These are phyloP conservation scores for Hypoxylon rubiginosum DNA, from an alignment of 2,329 filamentous ascomycete species.

Conservation along the genomic window DNA sequence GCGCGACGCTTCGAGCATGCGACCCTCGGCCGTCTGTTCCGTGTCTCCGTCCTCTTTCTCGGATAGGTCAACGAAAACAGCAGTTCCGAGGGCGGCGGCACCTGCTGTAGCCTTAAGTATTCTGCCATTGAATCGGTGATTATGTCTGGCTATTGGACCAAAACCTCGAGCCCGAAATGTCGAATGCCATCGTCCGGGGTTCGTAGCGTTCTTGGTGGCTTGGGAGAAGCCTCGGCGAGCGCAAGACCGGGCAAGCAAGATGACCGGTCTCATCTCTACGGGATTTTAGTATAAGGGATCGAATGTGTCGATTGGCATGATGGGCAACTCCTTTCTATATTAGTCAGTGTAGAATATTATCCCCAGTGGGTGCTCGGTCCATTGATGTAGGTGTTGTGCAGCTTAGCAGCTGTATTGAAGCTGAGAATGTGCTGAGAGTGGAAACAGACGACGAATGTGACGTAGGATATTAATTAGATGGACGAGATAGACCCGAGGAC, in stretches of 20 bases:
- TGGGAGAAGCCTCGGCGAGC: conserved; percentile 53
- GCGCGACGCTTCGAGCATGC: conserved; percentile 87
- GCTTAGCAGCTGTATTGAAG: background rate
- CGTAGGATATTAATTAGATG: conserved; percentile 5
- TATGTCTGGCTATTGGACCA: conserved; percentile 20
- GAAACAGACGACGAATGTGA: background rate
- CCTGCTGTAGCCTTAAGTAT: conserved; percentile 57
- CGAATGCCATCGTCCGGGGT: conserved; percentile 39
- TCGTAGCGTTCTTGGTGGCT: conserved; percentile 32
- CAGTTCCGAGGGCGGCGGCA: conserved; percentile 64
- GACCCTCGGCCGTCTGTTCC: conserved; percentile 79
- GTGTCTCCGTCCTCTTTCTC: conserved; percentile 65
- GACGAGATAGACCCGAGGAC: background rate
- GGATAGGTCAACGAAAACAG: conserved; percentile 70
- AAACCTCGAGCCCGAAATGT: conserved; percentile 37
- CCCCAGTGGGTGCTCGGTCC: conserved; percentile 23
- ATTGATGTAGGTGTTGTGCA: conserved; percentile 14
- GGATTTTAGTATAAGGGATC: conserved; percentile 19
- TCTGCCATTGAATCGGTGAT: conserved; percentile 46
- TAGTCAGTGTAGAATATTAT: conserved; percentile 40
- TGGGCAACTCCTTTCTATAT: conserved; percentile 15
- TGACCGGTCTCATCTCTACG: conserved; percentile 62
- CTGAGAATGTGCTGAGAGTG: background rate
- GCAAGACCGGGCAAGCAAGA: conserved; percentile 60
- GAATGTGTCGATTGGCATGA: conserved; percentile 25